phyloP scores from a whole-genome alignment of 345 rosid species.

The Stellera chamaejasme region DNA sequence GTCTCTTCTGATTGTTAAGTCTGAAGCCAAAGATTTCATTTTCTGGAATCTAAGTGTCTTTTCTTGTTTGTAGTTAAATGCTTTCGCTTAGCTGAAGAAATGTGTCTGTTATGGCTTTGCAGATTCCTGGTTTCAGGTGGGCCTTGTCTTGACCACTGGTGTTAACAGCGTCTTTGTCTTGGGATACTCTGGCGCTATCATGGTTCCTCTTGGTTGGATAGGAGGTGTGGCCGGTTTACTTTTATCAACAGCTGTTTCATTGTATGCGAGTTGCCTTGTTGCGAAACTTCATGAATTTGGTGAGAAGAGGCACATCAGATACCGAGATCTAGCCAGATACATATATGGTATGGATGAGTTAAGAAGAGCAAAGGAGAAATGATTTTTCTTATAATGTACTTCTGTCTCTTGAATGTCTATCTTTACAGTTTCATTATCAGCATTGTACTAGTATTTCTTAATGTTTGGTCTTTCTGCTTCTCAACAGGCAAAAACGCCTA shows the following conservation, averaged over 20 bases:
- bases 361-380: no score
- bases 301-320: slow-evolving; percentile 80
- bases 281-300: slow-evolving; percentile 77
- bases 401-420: no score
- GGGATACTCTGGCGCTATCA: slow-evolving; percentile 72
- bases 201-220: slow-evolving; percentile 82
- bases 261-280: slow-evolving; percentile 62
- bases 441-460: no score
- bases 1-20: neutral
- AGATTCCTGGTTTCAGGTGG: slow-evolving; percentile 89
- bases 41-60: no score
- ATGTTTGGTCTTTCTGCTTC: neutral
- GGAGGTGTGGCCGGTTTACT: slow-evolving; percentile 60
- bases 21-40: no score
- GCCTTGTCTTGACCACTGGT: slow-evolving; percentile 66
- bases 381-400: neutral
- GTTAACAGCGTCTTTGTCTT: slow-evolving; percentile 79
- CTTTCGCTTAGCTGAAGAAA: neutral
- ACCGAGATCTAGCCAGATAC: slow-evolving; percentile 76
- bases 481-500: slow-evolving; percentile 51
- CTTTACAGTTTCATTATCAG: no score
- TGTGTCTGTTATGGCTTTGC: slow-evolving; percentile 13
- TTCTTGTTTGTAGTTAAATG: no score
- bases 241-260: slow-evolving; percentile 56
- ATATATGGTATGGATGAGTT: slow-evolving; percentile 42